These are phyloP conservation scores for Syzygium aqueum DNA, from an alignment of 345 rosid species.

Conservation along the genomic window DNA sequence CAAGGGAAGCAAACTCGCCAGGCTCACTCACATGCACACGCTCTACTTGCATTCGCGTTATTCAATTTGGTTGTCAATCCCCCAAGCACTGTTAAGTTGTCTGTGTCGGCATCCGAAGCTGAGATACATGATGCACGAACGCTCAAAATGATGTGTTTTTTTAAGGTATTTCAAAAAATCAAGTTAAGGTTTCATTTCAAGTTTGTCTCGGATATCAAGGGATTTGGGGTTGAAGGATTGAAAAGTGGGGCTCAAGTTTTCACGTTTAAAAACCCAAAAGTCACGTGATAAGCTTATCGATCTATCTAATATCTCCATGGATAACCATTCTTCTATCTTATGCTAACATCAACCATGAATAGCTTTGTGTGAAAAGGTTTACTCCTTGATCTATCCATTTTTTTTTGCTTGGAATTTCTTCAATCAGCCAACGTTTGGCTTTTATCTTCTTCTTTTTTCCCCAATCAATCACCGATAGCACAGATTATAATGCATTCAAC, in stretches of 20 bases:
- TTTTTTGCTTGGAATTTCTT: too few species aligned
- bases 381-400: neutral
- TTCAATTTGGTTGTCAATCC: neutral
- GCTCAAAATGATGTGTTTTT: neutral
- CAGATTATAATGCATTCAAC: too few species aligned
- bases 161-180: too few species aligned
- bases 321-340: neutral
- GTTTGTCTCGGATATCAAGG: neutral
- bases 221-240: neutral
- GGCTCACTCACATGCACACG: neutral
- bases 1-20: neutral
- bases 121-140: neutral
- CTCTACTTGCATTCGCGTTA: accelerated
- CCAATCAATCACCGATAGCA: too few species aligned
- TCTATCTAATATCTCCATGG: neutral
- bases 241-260: neutral
- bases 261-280: neutral
- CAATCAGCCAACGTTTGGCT: too few species aligned
- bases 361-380: neutral
- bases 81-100: neutral
- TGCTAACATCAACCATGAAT: neutral
- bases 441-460: too few species aligned
- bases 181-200: neutral
- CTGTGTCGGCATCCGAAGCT: neutral
- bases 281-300: neutral